These are phyloP conservation scores for Paradendryphiella salina DNA, from an alignment of 2,329 filamentous ascomycete species.

Conservation along the genomic window DNA sequence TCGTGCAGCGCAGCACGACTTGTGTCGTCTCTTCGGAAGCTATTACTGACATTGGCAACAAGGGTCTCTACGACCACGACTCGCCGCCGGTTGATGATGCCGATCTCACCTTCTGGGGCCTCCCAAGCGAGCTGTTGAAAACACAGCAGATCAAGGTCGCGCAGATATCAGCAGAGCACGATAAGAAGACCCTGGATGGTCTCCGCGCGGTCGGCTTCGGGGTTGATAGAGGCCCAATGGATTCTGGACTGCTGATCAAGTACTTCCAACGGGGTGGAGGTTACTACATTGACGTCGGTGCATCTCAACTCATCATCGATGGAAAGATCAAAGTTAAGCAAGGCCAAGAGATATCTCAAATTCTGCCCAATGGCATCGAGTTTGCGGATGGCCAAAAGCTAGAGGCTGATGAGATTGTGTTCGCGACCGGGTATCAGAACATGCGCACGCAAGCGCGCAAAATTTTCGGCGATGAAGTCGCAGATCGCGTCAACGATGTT, in stretches of 20 bases:
- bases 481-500: slow-evolving; percentile 50
- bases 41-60: slow-evolving; percentile 36
- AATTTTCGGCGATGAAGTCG: slow-evolving; percentile 50
- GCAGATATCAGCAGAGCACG: slow-evolving; percentile 33
- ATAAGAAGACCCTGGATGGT: slow-evolving; percentile 48
- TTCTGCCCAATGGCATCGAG: slow-evolving; percentile 47
- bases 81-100: slow-evolving; percentile 34
- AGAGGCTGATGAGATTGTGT: slow-evolving; percentile 53
- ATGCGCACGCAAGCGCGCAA: slow-evolving; percentile 46
- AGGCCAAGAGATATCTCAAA: slow-evolving; percentile 41
- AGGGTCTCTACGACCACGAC: slow-evolving; percentile 37
- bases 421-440: slow-evolving; percentile 54
- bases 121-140: slow-evolving; percentile 43
- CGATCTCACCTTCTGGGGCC: slow-evolving; percentile 39
- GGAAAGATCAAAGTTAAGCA: slow-evolving; percentile 54
- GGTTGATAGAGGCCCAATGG: slow-evolving; percentile 40
- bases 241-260: slow-evolving; percentile 43
- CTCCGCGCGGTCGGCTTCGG: slow-evolving; percentile 51
- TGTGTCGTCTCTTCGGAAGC: slow-evolving; percentile 39
- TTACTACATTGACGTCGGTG: slow-evolving; percentile 55
- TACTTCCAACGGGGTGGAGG: slow-evolving; percentile 52
- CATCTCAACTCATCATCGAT: slow-evolving; percentile 48
- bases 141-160: slow-evolving; percentile 31
- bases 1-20: slow-evolving; percentile 53
- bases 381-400: slow-evolving; percentile 52